A percentile compares a stretch with the other conserved stretches of the same genome.
Conservation (phyloP, 257 asterid species). For the Jasminum sambac region DNA sequence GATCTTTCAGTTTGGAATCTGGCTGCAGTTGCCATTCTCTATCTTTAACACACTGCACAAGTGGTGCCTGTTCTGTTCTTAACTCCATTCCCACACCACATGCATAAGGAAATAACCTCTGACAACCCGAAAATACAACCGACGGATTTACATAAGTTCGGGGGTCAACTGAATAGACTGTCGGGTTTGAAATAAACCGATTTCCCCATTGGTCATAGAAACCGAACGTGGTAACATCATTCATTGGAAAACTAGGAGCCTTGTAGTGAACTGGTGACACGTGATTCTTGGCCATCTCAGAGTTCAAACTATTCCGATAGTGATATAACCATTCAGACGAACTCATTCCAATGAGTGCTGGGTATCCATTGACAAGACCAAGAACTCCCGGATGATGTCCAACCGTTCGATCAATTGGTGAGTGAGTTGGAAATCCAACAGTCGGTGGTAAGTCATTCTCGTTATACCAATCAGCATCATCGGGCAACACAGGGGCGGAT, state of each 20-base stretch:
- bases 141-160: slow-evolving; percentile 41
- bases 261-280: slow-evolving; percentile 41
- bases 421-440: slow-evolving; percentile 31
- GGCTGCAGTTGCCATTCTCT: slow-evolving; percentile 65
- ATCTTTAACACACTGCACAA: slow-evolving; percentile 68
- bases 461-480: slow-evolving; percentile 53
- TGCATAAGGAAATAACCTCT: slow-evolving; percentile 52
- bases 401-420: slow-evolving; percentile 29
- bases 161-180: slow-evolving; percentile 45
- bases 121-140: slow-evolving; percentile 47
- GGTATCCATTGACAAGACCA: slow-evolving; percentile 44
- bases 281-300: slow-evolving; percentile 35
- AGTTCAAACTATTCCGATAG: slow-evolving; percentile 66
- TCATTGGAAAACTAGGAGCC: slow-evolving; percentile 33
- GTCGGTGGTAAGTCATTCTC: slow-evolving; percentile 65
- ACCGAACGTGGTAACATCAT: slow-evolving; percentile 49
- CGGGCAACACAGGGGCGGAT: slow-evolving; percentile 85
- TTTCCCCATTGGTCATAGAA: slow-evolving; percentile 71
- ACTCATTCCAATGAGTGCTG: slow-evolving; percentile 68
- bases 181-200: slow-evolving; percentile 48
- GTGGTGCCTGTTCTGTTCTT: slow-evolving; percentile 51
- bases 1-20: slow-evolving; percentile 55
- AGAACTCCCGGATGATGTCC: not conserved
- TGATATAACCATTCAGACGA: slow-evolving; percentile 96
- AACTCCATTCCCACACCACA: slow-evolving; percentile 53